A percentile compares a stretch with the other conserved stretches of the same genome.
phyloP scores from a whole-genome alignment of 2,329 filamentous ascomycete species.

The Sordariomycetes sp. region DNA sequence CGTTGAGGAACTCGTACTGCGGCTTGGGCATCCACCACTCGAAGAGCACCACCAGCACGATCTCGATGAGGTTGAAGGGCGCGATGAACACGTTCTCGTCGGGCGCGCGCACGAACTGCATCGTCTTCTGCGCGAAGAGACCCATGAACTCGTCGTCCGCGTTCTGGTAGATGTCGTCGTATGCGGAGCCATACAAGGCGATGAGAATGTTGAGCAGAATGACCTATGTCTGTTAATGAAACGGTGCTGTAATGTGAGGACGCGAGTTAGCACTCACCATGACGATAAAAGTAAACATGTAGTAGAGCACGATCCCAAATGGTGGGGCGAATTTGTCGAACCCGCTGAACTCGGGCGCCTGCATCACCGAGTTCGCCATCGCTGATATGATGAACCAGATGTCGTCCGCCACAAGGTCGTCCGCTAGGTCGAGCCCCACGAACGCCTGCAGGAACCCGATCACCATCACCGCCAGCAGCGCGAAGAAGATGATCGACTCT shows the following conservation, averaged over 20 bases:
- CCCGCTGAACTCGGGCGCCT: conserved; percentile 76
- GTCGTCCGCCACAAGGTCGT: conserved; percentile 59
- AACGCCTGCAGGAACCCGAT: conserved; percentile 89
- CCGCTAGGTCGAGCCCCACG: conserved; percentile 76
- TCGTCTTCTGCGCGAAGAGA: conserved; percentile 85
- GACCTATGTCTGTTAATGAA: conserved; percentile 24
- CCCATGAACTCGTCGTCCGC: conserved; percentile 93
- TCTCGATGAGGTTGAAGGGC: conserved; percentile 88
- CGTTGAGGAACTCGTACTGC: conserved; percentile 72
- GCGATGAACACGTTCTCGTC: conserved; percentile 98
- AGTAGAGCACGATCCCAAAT: conserved; percentile 92
- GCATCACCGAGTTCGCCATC: conserved; percentile 86
- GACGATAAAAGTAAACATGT: conserved; percentile 93
- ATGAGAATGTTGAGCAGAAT: conserved; percentile 92
- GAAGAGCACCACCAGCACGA: conserved; percentile 66
- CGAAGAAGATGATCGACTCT: conserved; percentile 92
- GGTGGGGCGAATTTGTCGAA: conserved; percentile 89
- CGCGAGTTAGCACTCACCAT: conserved; percentile 51
- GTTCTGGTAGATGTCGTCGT: conserved; percentile 89
- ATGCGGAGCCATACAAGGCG: conserved; percentile 91
- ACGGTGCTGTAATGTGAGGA: not conserved
- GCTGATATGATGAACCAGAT: conserved; percentile 64
- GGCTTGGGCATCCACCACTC: conserved; percentile 89
- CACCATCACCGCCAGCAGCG: conserved; percentile 73
- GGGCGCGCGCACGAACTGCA: conserved; percentile 92